Base-by-base conservation (phyloP, 768 basidiomycete species). In the Agrocybe pediades region DNA sequence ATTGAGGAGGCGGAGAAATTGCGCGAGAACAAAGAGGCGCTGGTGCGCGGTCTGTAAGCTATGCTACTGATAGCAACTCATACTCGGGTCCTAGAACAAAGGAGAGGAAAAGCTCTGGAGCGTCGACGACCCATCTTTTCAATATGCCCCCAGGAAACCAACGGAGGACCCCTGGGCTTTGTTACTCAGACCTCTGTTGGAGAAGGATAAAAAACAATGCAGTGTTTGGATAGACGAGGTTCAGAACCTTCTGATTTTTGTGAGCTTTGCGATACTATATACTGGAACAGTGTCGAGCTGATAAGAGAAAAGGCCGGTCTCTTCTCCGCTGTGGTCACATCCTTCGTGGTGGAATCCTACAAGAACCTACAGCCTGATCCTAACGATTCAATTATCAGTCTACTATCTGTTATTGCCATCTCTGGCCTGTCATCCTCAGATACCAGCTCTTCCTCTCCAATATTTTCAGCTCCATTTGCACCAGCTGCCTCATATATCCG, bases 201-300 rank as follows among this genome's bases (percentile, higher is more conserved):
- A 54, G 17, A 54, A 49, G 40, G 59, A 61, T 33, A 49, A 49
- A 13, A 42, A 27, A 6, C 47, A 46, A 33, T 60, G 59, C 26
- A 50, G 53, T 49, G 59, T 46, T 7, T 64, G 62, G 63, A 59
- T 46, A 21, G 63, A 66, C 19, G 65, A 66, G 45, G 56, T 66
- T 16, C 56, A 66, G 24, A 64, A 60, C 17, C 52, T 66, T 16
- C 49, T 66, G n/a, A 60, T 66, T 20, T 64, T 66, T 41, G 65
- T 66, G 48, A 51, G 63, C 26, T 41, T 16, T 21, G 19, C 15
- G 9, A 8, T 25, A 36, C 15, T 4, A 9, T 27, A 16, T 16
- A 42, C 25, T 11, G 19, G 15, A 11, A 17, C 43, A 42, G 26
- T 40, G 15, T 6, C 42, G 17, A 36, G 29, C 9, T 9, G 23